These are phyloP conservation scores for Xylariaceae sp. DNA, from an alignment of 2,329 filamentous ascomycete species.

Conservation along the genomic window DNA sequence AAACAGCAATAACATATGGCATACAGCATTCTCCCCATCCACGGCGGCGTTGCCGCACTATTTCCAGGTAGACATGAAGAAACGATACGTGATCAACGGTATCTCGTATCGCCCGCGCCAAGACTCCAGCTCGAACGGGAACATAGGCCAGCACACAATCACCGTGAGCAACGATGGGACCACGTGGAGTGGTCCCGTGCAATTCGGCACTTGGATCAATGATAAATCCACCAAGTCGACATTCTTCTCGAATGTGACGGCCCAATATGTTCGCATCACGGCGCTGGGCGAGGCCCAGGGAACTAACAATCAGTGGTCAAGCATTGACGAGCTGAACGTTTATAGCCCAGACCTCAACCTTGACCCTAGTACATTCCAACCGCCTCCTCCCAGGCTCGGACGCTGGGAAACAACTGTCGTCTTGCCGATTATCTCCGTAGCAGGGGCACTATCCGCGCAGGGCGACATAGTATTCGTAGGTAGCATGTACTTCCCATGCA, in stretches of 20 bases:
- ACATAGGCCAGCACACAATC: slow-evolving; percentile 30
- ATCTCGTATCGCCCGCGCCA: slow-evolving; percentile 31
- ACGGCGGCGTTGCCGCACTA: slow-evolving; percentile 26
- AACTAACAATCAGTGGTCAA: slow-evolving; percentile 29
- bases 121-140: slow-evolving; percentile 26
- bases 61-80: slow-evolving; percentile 31
- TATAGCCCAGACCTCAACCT: slow-evolving; percentile 25
- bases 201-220: slow-evolving; percentile 29
- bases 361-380: slow-evolving; percentile 14
- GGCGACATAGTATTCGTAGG: slow-evolving; percentile 25
- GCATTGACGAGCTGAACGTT: slow-evolving; percentile 32
- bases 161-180: slow-evolving; percentile 28
- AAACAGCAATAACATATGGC: slow-evolving; percentile 30
- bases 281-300: slow-evolving; percentile 30
- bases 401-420: slow-evolving; percentile 34
- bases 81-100: slow-evolving; percentile 28
- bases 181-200: slow-evolving; percentile 28
- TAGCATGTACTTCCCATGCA: neutral
- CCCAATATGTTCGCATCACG: slow-evolving; percentile 31
- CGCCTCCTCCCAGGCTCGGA: slow-evolving; percentile 24
- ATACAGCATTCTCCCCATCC: slow-evolving; percentile 23
- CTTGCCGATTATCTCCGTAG: slow-evolving; percentile 35
- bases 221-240: slow-evolving; percentile 31
- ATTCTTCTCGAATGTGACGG: slow-evolving; percentile 31
- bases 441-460: slow-evolving; percentile 27